These are phyloP conservation scores for Blastocrithidia nonstop DNA, from an alignment of 208 protist genomes.

Conservation along the genomic window DNA sequence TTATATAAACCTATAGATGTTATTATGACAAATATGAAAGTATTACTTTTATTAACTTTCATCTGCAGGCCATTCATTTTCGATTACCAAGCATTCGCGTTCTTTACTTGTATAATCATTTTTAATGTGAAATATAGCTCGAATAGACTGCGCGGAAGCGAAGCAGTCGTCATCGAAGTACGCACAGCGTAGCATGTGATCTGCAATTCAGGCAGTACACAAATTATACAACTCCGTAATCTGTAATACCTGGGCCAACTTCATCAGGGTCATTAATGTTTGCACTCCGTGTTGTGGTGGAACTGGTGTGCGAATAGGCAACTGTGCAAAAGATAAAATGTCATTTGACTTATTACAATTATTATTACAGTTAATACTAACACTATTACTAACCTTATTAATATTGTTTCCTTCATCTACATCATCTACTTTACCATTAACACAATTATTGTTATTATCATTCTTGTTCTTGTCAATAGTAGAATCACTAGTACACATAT, in stretches of 20 bases:
- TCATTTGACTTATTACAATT: too few relatives aligned
- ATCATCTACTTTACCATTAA: too few relatives aligned
- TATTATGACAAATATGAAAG: too few relatives aligned
- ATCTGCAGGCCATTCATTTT: conserved; percentile 76
- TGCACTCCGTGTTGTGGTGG: conserved; percentile 21
- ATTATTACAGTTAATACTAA: too few relatives aligned
- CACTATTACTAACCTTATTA: too few relatives aligned
- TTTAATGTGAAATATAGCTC: conserved; percentile 34
- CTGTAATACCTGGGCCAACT: conserved; percentile 24
- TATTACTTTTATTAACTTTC: too few relatives aligned
- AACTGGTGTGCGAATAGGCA: conserved; percentile 10
- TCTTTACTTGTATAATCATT: conserved; percentile 52
- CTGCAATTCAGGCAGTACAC: conserved; percentile 45
- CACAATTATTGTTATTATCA: too few relatives aligned
- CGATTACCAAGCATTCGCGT: conserved; percentile 55
- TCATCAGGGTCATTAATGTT: conserved; percentile 18
- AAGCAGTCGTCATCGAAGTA: conserved; percentile 50
- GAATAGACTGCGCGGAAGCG: conserved; percentile 53
- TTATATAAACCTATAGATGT: too few relatives aligned
- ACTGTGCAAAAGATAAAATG: too few relatives aligned
- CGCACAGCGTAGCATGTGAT: conserved; percentile 42
- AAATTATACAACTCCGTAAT: conserved; percentile 35
- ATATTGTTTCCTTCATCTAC: too few relatives aligned
- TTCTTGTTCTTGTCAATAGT: too few relatives aligned
- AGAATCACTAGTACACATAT: too few relatives aligned